Base-by-base conservation (phyloP, 2,329 filamentous ascomycete genomes). In the Amylocarpus encephaloides region DNA sequence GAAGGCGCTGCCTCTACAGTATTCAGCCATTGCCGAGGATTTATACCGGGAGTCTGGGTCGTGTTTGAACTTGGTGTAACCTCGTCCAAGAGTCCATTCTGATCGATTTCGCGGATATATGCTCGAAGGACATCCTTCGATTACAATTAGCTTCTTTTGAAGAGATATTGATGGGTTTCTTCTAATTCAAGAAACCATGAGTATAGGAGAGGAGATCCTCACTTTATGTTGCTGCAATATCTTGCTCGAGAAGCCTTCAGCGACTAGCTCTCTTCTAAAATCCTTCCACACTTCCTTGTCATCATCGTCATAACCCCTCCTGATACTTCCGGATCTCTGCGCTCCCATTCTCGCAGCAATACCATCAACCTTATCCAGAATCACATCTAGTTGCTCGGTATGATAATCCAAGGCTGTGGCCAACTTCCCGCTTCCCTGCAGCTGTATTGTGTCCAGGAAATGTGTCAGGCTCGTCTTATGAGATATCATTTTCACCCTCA, bases 31-130 rank as follows among this genome's bases (percentile, higher is more conserved):
- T 44, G 55, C 29, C 62, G 48, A n/a, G 58, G 45, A 46, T 59
- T 51, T n/a, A 56, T 36, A 18, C 44, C 63, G 64, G 43, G 46
- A 60, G 52, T 53, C n/a, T 59, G 56, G 22, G 52, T 53, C 10
- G 61, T 61, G 42, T 61, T 60, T 48, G n/a, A 61, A 61, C 61
- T 60, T 48, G n/a, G n/a, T n/a, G 65, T 66, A 46, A 70, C 67
- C 33, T 70, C 68, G 55, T 76, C 74, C n/a, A 82, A 68, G 9
- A 81, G 68, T 1, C 77, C 75, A 48, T 77, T 69, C 36, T 77
- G 72, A 54, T 80, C 76, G 53, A 83, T 72, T 59, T 80, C 75
- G 33, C 77, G 76, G 38, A 83, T 80, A 59, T 83, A 82, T 16
- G 79, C 78, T 53, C 78, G 72, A 19, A 82, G 66, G 9, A 81